Evolutionary conservation across 192 early-diverging fungal species (phyloP).

Genomic region (Coemansia sp.): DNA sequence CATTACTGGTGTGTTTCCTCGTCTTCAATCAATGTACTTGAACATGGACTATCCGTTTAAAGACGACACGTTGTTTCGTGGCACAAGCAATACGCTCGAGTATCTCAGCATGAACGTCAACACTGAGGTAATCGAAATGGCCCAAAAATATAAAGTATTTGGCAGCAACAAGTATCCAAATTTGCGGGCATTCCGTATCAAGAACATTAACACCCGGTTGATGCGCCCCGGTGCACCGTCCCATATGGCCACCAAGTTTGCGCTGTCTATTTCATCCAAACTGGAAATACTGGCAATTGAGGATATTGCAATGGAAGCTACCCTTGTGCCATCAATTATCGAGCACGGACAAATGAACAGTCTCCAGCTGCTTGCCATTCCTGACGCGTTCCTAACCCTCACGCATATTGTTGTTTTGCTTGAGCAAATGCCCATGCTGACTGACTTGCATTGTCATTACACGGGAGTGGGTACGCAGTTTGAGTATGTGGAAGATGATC

Average conservation of each 20-base stretch:
- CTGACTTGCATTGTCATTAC: slow-evolving; percentile 3
- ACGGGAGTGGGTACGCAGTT: background rate
- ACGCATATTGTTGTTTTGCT: background rate
- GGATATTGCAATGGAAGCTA: slow-evolving; percentile 1
- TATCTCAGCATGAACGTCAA: slow-evolving; percentile 11
- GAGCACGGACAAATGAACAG: background rate
- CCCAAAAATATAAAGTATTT: slow-evolving; percentile 12
- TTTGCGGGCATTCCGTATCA: slow-evolving; percentile 5
- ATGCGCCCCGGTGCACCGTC: slow-evolving; percentile 1
- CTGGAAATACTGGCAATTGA: slow-evolving; percentile 7
- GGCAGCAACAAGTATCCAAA: background rate
- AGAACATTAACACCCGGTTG: slow-evolving; percentile 8
- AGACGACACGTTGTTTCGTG: slow-evolving; percentile 26
- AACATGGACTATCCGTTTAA: slow-evolving; percentile 24
- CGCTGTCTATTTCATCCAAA: background rate
- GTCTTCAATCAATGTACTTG: slow-evolving; percentile 4
- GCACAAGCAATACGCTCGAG: slow-evolving; percentile 10
- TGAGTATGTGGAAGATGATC: background rate
- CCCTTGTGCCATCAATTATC: background rate
- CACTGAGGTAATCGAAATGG: slow-evolving; percentile 8
- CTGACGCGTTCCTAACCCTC: slow-evolving; percentile 5
- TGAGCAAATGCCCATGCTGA: background rate
- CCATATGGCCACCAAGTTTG: slow-evolving; percentile 1
- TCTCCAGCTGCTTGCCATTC: slow-evolving; percentile 4
- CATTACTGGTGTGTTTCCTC: slow-evolving; percentile 9